phyloP scores from a whole-genome alignment of 164 flowering plant species.

The Magnolia officinalis region DNA sequence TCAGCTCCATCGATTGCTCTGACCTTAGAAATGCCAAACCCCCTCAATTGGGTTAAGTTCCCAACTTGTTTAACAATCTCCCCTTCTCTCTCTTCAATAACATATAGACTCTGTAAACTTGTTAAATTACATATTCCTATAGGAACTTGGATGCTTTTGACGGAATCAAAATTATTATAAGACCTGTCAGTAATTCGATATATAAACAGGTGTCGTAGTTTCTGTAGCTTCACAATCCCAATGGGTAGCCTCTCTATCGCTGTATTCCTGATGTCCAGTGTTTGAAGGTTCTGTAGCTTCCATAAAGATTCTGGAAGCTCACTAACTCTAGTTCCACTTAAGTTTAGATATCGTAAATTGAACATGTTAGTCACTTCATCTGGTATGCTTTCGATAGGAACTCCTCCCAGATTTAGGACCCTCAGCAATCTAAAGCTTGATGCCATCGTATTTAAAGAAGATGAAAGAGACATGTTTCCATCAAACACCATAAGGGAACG shows the following conservation, averaged over 20 bases:
- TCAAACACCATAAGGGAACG: background rate
- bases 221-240: background rate
- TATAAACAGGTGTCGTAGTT: background rate
- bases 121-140: background rate
- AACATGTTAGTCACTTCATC: background rate
- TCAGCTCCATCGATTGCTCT: background rate
- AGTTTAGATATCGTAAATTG: background rate
- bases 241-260: background rate
- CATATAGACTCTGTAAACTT: background rate
- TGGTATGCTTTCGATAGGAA: background rate
- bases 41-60: conserved; percentile 7
- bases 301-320: conserved; percentile 1
- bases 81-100: conserved; percentile 6
- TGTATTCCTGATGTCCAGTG: background rate
- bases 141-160: background rate
- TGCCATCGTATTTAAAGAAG: background rate
- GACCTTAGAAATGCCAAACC: background rate
- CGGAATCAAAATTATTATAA: background rate
- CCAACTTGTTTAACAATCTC: background rate
- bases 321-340: background rate
- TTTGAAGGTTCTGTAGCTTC: background rate
- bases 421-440: conserved; percentile 5
- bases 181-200: background rate
- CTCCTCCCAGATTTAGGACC: conserved; percentile 5
- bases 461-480: background rate